Evolutionary conservation across 257 asterid genomes (phyloP), one percentile per base, ranked within the genome.

Genomic region (Ilex aquifolium): DNA sequence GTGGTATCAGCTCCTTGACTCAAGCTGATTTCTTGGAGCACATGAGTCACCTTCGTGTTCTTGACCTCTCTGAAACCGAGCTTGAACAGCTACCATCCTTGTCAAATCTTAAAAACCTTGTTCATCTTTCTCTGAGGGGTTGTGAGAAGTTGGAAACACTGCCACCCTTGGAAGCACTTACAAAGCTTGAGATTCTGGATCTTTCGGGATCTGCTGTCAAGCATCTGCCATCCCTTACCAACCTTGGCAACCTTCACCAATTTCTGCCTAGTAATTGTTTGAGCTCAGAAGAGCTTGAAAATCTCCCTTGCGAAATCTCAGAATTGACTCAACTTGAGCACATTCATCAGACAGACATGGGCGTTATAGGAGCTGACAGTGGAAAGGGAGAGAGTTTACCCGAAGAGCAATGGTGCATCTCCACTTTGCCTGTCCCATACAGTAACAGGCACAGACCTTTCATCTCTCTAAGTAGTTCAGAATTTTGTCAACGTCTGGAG

Each of bases 161-260:
- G 1, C 64, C 39, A 11, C 6, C 1, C 39, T 12, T 60, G 11
- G 54, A 60, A 42, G 39, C 2, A 21, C 64, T 60, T 62, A 32
- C 32, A 5, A 62, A 62, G 57, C 66, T 62, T 31, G 57, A 62
- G 56, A 62, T 49, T 49, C 66, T 62, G 27, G 66, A 62, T 62
- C 66, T 62, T 31, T 62, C 66, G n/a, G 29, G 21, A 13, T 46
- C 66, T 0, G 46, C 46, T 30, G 9, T 62, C 12, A 30, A 10
- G 9, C 13, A 62, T 7, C 46, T 62, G 15, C 56, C 56, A 0
- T 29, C 15, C 31, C 8, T 62, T 2, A n/a, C 17, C 7, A 14
- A 15, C 30, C 32, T 62, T 2, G 13, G 31, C 30, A 62, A 62
- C 57, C 56, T 62, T 5, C 21, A 12, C 2, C 31, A 10, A 21